A percentile compares a stretch with the other conserved stretches of the same genome.
These are phyloP conservation scores for Plenodomus tracheiphilus DNA, from an alignment of 2,329 filamentous ascomycete species.

Conservation along the genomic window DNA sequence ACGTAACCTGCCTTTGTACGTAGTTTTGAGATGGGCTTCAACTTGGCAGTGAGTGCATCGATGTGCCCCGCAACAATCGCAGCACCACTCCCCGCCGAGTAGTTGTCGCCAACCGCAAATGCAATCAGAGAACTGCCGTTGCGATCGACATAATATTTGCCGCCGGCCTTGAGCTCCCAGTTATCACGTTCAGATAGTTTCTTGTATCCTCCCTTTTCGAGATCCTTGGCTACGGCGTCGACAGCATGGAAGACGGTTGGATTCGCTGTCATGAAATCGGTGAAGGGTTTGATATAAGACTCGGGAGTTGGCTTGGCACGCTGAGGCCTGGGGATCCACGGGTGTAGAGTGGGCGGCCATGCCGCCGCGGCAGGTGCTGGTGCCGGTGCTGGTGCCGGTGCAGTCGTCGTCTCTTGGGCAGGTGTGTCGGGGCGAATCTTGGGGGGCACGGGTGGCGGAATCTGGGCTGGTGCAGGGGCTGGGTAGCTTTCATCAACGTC, in stretches of 20 bases:
- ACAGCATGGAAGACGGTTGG: conserved; percentile 94
- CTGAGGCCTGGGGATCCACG: conserved; percentile 19
- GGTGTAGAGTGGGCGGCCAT: conserved; percentile 16
- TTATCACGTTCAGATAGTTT: conserved; percentile 78
- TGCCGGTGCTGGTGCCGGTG: background rate
- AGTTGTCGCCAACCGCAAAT: conserved; percentile 79
- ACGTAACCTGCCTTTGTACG: conserved; percentile 82
- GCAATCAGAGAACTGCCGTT: conserved; percentile 86
- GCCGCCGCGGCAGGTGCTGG: background rate
- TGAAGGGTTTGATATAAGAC: conserved; percentile 78
- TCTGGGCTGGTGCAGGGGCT: conserved; percentile 23
- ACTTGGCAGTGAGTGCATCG: conserved; percentile 83
- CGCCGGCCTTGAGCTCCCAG: conserved; percentile 80
- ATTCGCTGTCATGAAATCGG: conserved; percentile 83
- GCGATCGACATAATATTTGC: conserved; percentile 85
- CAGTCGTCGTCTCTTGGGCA: conserved; percentile 5
- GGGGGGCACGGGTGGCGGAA: conserved; percentile 43
- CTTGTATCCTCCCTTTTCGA: conserved; percentile 72
- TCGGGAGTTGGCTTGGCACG: conserved; percentile 34
- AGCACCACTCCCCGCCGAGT: conserved; percentile 81
- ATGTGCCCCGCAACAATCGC: conserved; percentile 91
- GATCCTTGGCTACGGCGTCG: conserved; percentile 72
- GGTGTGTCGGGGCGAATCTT: conserved; percentile 39
- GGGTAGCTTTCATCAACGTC: conserved; percentile 37
- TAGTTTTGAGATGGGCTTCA: conserved; percentile 89